These are phyloP conservation scores for Tetrahymena borealis DNA, from an alignment of 73 alveolate species.

Conservation along the genomic window DNA sequence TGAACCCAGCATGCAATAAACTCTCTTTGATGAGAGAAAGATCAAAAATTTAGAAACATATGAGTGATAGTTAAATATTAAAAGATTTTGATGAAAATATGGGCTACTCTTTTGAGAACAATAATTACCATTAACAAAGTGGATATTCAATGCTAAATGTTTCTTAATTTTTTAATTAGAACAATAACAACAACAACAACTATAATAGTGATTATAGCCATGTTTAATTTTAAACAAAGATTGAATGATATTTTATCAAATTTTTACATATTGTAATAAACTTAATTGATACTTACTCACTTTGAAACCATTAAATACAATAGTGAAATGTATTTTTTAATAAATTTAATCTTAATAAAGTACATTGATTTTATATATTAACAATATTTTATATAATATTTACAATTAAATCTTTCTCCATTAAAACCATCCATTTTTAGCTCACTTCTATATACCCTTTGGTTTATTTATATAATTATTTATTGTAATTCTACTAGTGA, in stretches of 20 bases:
- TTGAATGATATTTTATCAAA: neutral
- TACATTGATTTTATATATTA: too few species aligned
- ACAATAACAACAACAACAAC: neutral
- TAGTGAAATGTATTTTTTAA: too few species aligned
- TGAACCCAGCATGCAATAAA: neutral
- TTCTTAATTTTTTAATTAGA: neutral
- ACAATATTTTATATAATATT: too few species aligned
- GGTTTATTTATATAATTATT: too few species aligned
- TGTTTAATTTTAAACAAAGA: neutral
- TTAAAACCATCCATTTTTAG: too few species aligned
- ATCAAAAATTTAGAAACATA: neutral
- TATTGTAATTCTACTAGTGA: too few species aligned
- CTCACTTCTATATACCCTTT: too few species aligned
- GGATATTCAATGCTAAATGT: neutral
- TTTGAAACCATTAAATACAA: too few species aligned
- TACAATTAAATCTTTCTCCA: too few species aligned
- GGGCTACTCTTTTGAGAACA: neutral
- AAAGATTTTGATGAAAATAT: neutral
- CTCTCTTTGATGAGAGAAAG: neutral
- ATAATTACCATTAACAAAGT: neutral
- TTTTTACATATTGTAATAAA: too few species aligned
- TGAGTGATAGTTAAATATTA: neutral
- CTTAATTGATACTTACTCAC: too few species aligned
- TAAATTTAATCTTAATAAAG: too few species aligned
- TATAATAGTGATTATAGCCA: neutral